These are phyloP conservation scores for Tulasnella sp. DNA, from an alignment of 768 basidiomycete species.

Conservation along the genomic window DNA sequence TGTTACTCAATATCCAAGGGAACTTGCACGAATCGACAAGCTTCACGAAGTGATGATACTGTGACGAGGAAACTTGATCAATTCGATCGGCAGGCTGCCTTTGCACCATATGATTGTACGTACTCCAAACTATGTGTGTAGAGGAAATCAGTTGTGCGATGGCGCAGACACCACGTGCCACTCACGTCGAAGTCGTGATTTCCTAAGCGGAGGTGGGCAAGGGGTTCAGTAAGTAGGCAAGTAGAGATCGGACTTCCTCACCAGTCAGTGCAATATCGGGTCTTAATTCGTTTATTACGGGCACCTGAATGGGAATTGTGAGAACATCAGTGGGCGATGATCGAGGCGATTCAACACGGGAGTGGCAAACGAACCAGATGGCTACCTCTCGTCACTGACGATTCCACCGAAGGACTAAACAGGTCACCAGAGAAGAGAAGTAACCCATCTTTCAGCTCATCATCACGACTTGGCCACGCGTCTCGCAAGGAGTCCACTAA, in stretches of 20 bases:
- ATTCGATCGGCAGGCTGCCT: background rate
- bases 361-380: conserved; percentile 54
- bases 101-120: conserved; percentile 9
- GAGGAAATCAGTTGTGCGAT: background rate
- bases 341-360: background rate
- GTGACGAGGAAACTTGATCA: background rate
- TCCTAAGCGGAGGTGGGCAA: conserved; percentile 32
- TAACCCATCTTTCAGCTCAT: conserved; percentile 54
- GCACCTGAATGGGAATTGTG: conserved; percentile 40
- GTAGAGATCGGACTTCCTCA: conserved; percentile 28
- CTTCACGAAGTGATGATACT: conserved; percentile 43
- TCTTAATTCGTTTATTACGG: conserved; percentile 69
- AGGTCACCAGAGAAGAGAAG: conserved; percentile 81
- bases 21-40: conserved; percentile 63
- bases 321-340: background rate
- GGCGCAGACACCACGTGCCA: background rate
- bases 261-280: conserved; percentile 72
- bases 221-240: background rate
- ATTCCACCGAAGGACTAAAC: conserved; percentile 78
- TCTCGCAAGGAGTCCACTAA: conserved; percentile 50
- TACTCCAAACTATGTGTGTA: conserved; percentile 22
- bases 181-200: conserved; percentile 77
- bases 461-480: conserved; percentile 38
- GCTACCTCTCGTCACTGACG: conserved; percentile 75
- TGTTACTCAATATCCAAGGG: conserved; percentile 86